Evolutionary conservation across 2,329 filamentous ascomycete species (phyloP).

Genomic region (Cercospora sp.): DNA sequence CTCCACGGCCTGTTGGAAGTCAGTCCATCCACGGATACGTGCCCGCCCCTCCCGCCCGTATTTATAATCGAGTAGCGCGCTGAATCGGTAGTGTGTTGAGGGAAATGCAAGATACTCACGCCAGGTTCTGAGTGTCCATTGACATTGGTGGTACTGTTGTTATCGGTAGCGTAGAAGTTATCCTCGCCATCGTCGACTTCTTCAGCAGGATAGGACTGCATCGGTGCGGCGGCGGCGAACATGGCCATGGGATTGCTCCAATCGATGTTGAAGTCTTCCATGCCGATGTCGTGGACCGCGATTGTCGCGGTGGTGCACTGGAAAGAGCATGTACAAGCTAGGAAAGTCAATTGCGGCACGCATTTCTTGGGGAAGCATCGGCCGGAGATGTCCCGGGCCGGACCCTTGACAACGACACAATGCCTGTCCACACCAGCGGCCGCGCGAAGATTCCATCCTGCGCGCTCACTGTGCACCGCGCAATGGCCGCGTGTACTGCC

Average conservation of each 20-base stretch:
- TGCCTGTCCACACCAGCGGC: not conserved
- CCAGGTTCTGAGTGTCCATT: constrained; percentile 22
- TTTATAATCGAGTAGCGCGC: not conserved
- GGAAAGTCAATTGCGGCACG: not conserved
- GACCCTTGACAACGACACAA: not conserved
- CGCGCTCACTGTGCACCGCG: not conserved
- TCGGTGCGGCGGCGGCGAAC: constrained; percentile 17
- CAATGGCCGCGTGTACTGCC: not conserved
- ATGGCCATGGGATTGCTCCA: constrained; percentile 30
- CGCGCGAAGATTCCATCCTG: not conserved
- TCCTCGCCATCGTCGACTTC: constrained; percentile 29
- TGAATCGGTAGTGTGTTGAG: not conserved
- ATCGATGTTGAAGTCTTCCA: constrained; percentile 25
- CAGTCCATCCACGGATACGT: constrained; percentile 21
- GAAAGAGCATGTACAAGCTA: not conserved
- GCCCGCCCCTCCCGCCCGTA: not conserved
- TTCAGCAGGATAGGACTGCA: constrained; percentile 16
- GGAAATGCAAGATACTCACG: constrained; percentile 18
- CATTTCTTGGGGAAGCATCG: not conserved
- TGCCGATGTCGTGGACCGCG: not conserved
- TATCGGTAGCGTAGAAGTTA: constrained; percentile 28
- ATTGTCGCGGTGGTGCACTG: not conserved
- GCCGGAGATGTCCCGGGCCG: not conserved
- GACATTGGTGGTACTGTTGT: constrained; percentile 8
- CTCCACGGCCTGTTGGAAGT: constrained; percentile 22